These are phyloP conservation scores for Collybia sp. DNA, from an alignment of 768 basidiomycete species.

Conservation along the genomic window DNA sequence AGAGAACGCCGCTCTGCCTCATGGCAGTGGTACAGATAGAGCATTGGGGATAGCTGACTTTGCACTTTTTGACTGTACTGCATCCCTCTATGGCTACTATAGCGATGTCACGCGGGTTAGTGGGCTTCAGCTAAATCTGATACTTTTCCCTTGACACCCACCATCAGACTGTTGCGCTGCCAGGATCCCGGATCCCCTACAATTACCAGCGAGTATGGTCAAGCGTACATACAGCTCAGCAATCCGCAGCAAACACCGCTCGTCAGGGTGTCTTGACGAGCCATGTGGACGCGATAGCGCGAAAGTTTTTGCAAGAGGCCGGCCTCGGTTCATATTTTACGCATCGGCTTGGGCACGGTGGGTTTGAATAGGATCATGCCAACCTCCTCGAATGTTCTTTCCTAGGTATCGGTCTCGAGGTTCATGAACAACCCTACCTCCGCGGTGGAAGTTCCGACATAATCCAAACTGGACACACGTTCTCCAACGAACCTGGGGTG, in stretches of 20 bases:
- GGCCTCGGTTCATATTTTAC: slow-evolving; percentile 64
- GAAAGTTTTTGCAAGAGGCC: slow-evolving; percentile 35
- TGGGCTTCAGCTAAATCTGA: not conserved
- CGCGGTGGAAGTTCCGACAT: slow-evolving; percentile 59
- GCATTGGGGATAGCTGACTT: slow-evolving; percentile 52
- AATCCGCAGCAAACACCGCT: slow-evolving; percentile 43
- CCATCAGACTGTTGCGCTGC: slow-evolving; percentile 60
- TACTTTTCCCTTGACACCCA: not conserved
- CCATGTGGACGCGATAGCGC: slow-evolving; percentile 61
- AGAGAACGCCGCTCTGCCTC: slow-evolving; percentile 87
- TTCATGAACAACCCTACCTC: slow-evolving; percentile 79
- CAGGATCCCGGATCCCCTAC: slow-evolving; percentile 46
- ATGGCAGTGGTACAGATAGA: slow-evolving; percentile 74
- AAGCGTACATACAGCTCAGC: slow-evolving; percentile 61
- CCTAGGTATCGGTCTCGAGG: slow-evolving; percentile 79
- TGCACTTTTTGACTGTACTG: slow-evolving; percentile 72
- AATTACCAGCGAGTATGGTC: slow-evolving; percentile 59
- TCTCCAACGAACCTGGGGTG: slow-evolving; percentile 79
- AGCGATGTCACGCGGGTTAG: slow-evolving; percentile 78
- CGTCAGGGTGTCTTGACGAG: slow-evolving; percentile 42
- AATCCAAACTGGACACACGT: slow-evolving; percentile 63
- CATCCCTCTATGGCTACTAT: slow-evolving; percentile 65
- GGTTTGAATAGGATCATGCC: slow-evolving; percentile 7
- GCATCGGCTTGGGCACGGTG: slow-evolving; percentile 78
- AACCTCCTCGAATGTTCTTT: slow-evolving; percentile 5